Base-by-base conservation (phyloP, 768 basidiomycete genomes). In the Asterophora lycoperdoides region DNA sequence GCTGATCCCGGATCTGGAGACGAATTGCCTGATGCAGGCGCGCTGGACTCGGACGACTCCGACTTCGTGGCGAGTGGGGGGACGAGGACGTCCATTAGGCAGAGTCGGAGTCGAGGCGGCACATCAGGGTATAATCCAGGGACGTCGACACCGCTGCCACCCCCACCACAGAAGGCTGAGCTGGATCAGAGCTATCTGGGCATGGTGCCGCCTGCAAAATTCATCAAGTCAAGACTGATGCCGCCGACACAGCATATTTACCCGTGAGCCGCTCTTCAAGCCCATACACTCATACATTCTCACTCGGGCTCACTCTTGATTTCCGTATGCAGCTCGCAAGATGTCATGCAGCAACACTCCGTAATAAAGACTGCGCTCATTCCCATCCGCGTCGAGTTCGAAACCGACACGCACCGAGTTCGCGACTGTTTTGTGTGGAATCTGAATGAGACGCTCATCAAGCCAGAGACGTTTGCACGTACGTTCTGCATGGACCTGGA, bases 401-500 rank as follows among this genome's bases (percentile, higher is more conserved):
- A 97, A 63, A 92, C 88, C 9, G 90, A 92, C 9, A 87, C 87
- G 0, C 89, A 90, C 60, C 76, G 94, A 59, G 81, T 99, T 64
- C 85, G 94, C 35, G 96, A 99, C 61, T 87, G 86, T 60, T 98
- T 99, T 65, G 80, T 91, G 9, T 99, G 96, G 96, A 96, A 98
- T 60, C 67, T 93, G 39, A 82, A 91, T 62, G 95, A 98, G 68
- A 70, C 74, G n/a, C 68, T 90, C 53, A 84, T 95, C 57, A 86
- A 83, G 19, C 93, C 95, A 0, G 84, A 89, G 48, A 72, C 73
- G 1, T 99, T 99, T 55, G 93, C 95, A 4, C 75, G 70, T 44
- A 84, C 83, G 23, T 94, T 98, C 65, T 95, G 93, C 64, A 71
- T 78, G 28, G 96, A 99, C 68, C 76, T 97, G 38, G 89, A 92